Evolutionary conservation across 257 asterid species (phyloP), one percentile per base, ranked within the genome.

Genomic region (Plantago ovata): DNA sequence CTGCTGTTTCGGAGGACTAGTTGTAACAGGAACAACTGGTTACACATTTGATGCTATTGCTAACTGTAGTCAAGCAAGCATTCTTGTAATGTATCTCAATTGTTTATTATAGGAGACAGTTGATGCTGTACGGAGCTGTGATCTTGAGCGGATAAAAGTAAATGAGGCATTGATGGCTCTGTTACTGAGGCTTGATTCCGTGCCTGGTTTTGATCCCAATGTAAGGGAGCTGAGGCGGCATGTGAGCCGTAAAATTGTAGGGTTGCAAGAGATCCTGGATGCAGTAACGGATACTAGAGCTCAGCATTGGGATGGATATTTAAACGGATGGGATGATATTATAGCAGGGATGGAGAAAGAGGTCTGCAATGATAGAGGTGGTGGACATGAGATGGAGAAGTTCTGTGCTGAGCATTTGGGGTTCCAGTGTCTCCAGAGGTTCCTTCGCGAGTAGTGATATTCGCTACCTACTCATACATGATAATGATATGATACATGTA

Each of bases 221-320:
- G 94, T 92, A 40, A 80, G 98, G 77, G 95, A 85, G 68, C 79
- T 85, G 65, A 82, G 98, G 77, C 71, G 96, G 78, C 83, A 79
- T 3, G 84, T 92, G 54, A 92, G 95, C 66, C 95, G 81, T 19
- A 79, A 77, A 84, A 80, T 92, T 13, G 96, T 92, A 52, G 95
- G 95, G 50, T 73, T 92, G 84, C 98, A 92, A 50, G 98, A 92
- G 81, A 92, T 92, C 52, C 67, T 92, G 13, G 98, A 92, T 65
- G 85, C 91, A 8, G 80, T 90, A 53, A 81, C 95, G 2, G 98
- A 84, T 59, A 51, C 84, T 9, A 79, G 81, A 60, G 61, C 80
- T 42, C 79, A 82, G 57, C 75, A 70, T 19, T 87, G 92, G 94
- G 98, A 87, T 69, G 93, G 84, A 19, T 85, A 62, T 62, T 60